Evolutionary conservation across 2,329 filamentous ascomycete genomes (phyloP), one percentile per base, ranked within the genome.

Genomic region (Botrytis porri): DNA sequence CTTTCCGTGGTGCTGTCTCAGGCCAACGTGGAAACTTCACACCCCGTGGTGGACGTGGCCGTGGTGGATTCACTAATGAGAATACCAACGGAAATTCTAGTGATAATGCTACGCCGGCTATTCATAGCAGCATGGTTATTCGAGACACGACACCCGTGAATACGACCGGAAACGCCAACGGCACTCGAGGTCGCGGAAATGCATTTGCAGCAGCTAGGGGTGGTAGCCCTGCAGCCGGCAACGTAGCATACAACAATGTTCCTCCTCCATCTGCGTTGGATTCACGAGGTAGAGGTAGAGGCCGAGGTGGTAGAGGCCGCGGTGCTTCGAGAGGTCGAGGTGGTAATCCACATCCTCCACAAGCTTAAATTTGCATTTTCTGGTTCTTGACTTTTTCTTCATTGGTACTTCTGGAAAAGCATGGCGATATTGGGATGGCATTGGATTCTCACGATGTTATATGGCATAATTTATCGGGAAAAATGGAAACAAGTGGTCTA

Each of bases 251-350:
- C 77, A 85, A 85, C 73, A 86, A 86, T 25, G 87, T 90, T 12
- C 88, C 89, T 43, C 91, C 90, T 35, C 90, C 91, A 1, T 81
- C 87, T 1, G 86, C 80, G 61, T 81, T 92, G 20, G 86, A 90
- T 75, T 78, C 82, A 29, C 79, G 82, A 35, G 83, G 81, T 57
- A 75, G 82, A 54, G 79, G 81, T 25, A 77, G 82, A 73, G 81
- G 81, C 10, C 76, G 79, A 39, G 79, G 79, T 61, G 78, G 80
- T n/a, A 73, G 78, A 39, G 75, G 77, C n/a, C 73, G 76, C n/a
- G 74, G 74, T 37, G 63, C 41, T 41, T 35, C 69, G 20, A 75
- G 78, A 74, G 79, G 79, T 29, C 74, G 78, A 71, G 77, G 77
- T 57, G 74, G 71, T 37, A 66, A 59, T 43, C 54, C 71, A 43